Evolutionary conservation across 2,329 filamentous ascomycete species (phyloP), one percentile per base, ranked within the genome.

Genomic region (Tricladium varicosporioides): DNA sequence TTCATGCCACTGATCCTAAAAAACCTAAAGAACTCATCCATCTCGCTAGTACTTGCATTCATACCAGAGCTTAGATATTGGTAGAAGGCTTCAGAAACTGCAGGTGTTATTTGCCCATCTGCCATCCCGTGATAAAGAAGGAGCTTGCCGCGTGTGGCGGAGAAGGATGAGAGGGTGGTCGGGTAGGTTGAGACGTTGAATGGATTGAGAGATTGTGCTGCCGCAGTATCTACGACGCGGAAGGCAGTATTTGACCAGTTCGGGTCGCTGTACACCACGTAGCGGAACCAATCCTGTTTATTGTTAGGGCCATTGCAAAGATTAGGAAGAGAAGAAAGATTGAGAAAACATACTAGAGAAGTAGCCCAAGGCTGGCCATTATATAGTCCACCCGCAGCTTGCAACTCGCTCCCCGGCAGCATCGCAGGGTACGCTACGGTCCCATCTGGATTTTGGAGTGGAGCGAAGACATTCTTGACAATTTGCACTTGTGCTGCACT

Each of bases 1-100:
- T 65, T 70, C 71, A 81, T 79, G 5, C 80, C 82, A 56, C 67
- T 77, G 66, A 78, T 78, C 32, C 74, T 73, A 71, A 84, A 83
- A 67, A 74, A 77, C 48, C 80, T 74, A 61, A 80, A 75, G 57
- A 76, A 80, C 1, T 68, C 63, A 55, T 79, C 75, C 5, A 53
- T 73, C 27, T 54, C 58, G 0, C 58, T 48, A 1, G 66, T 50
- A 13, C 50, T 33, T 1, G 51, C 19, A 3, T 32, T 16, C 55
- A 57, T 57, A 13, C 53, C 53, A 2, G 15, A 5, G 5, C 51
- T 14, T 0, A 67, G 59, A 27, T 60, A 49, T 7, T 67, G 51
- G 53, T 69, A 67, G 22, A 66, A 67, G 1, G 61, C 50, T 10
- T 62, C 58, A 0, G 59, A 61, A 22, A 60, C 55, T 57, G 59